Conservation (phyloP, 78 protist species). For the Dictyostelium firmibasis region DNA sequence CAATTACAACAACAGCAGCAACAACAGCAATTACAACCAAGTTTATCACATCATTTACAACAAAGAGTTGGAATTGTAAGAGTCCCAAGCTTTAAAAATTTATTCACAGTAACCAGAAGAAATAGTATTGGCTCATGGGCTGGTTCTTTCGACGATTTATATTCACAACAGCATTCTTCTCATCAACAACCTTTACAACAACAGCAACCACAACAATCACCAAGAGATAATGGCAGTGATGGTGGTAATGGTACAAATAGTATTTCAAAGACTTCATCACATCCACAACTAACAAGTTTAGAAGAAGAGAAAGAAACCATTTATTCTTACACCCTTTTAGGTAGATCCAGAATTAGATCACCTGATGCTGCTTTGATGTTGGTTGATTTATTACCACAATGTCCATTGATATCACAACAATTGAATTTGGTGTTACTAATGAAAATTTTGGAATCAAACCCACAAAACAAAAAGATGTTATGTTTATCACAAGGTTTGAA, state of each 20-base stretch:
- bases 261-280: slow-evolving; percentile 20
- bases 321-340: slow-evolving; percentile 54
- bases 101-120: slow-evolving; percentile 55
- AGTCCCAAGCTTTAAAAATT: slow-evolving; percentile 60
- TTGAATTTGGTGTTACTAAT: slow-evolving; percentile 35
- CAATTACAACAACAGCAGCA: slow-evolving; percentile 1
- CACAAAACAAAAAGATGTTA: slow-evolving; percentile 73
- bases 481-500: slow-evolving; percentile 66
- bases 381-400: slow-evolving; percentile 61
- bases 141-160: slow-evolving; percentile 70
- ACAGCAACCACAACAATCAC: slow-evolving; percentile 12
- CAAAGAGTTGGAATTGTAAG: slow-evolving; percentile 38
- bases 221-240: background rate
- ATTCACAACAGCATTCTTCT: slow-evolving; percentile 3
- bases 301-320: slow-evolving; percentile 74
- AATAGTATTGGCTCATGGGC: slow-evolving; percentile 79
- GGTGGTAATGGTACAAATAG: background rate
- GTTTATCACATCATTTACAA: background rate
- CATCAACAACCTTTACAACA: background rate
- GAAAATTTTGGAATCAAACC: slow-evolving; percentile 70
- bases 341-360: slow-evolving; percentile 37
- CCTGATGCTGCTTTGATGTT: slow-evolving; percentile 76
- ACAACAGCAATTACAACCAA: background rate
- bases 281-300: background rate
- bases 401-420: slow-evolving; percentile 33